These are phyloP conservation scores for Erodium maritimum DNA, from an alignment of 345 rosid species.

Conservation along the genomic window DNA sequence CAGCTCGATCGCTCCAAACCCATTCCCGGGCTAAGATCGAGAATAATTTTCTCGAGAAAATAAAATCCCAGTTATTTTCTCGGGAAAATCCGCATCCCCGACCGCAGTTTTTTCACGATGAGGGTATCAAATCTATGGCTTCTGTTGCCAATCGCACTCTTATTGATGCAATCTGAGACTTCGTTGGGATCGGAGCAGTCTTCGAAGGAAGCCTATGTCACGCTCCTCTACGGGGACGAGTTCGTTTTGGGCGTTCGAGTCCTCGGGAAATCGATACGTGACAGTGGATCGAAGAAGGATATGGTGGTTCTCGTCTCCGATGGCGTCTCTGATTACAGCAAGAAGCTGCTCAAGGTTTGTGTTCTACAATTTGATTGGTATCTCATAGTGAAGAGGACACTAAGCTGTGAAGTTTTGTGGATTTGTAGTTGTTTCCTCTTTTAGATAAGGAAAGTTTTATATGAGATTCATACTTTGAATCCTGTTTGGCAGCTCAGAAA, in stretches of 20 bases:
- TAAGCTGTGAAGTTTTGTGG: neutral
- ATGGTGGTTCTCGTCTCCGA: slow-evolving; percentile 90
- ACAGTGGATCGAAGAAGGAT: slow-evolving; percentile 66
- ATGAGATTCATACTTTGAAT: too few relatives aligned
- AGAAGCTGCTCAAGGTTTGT: slow-evolving; percentile 46
- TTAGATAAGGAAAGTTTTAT: too few relatives aligned
- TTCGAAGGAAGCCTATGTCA: slow-evolving; percentile 62
- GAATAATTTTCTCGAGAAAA: slow-evolving; percentile 27
- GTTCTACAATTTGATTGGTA: neutral
- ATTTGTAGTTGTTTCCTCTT: too few relatives aligned
- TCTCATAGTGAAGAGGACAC: neutral
- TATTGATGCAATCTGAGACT: slow-evolving; percentile 19
- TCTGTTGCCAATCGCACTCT: slow-evolving; percentile 15
- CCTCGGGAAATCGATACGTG: slow-evolving; percentile 78
- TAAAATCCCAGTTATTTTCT: slow-evolving; percentile 7
- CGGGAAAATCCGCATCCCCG: slow-evolving; percentile 20
- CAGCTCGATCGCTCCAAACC: too few relatives aligned
- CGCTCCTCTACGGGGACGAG: slow-evolving; percentile 87
- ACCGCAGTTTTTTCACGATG: slow-evolving; percentile 9
- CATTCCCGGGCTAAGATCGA: too few relatives aligned
- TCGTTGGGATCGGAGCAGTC: slow-evolving; percentile 22
- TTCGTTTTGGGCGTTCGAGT: slow-evolving; percentile 90
- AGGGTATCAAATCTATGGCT: slow-evolving; percentile 16
- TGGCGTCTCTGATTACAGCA: slow-evolving; percentile 73
- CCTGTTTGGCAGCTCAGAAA: too few relatives aligned